Conservation (phyloP, 371 early-diverging fungal genomes). For the Thermomucor indicae-seudaticae region DNA sequence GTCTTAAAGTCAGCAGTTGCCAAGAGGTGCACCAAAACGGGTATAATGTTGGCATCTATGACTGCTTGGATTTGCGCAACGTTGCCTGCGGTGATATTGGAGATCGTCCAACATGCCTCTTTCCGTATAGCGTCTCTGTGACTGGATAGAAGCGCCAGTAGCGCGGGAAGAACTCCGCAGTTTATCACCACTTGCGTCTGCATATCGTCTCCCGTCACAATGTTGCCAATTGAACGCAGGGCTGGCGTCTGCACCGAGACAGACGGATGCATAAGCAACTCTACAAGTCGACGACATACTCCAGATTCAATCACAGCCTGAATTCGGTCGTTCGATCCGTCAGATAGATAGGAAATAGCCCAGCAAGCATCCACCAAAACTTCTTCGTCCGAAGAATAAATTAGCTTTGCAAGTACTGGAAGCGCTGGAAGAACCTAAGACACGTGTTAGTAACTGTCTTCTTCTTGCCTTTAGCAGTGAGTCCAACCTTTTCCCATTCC, state of each 20-base stretch:
- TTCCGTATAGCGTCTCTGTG: slow-evolving; percentile 95
- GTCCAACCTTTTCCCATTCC: slow-evolving; percentile 74
- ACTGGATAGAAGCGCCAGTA: slow-evolving; percentile 75
- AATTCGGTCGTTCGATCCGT: slow-evolving; percentile 92
- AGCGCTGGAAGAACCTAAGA: slow-evolving; percentile 79
- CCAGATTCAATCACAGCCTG: slow-evolving; percentile 95
- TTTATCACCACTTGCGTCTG: slow-evolving; percentile 97
- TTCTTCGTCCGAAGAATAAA: slow-evolving; percentile 91
- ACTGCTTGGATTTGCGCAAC: slow-evolving; percentile 93
- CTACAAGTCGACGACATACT: slow-evolving; percentile 90
- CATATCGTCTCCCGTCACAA: slow-evolving; percentile 97
- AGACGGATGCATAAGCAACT: slow-evolving; percentile 85
- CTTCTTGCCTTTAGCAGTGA: not conserved
- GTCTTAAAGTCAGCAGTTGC: slow-evolving; percentile 93
- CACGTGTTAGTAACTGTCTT: not conserved
- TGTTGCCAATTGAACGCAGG: slow-evolving; percentile 98
- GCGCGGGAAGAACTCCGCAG: slow-evolving; percentile 82
- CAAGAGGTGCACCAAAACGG: slow-evolving; percentile 89
- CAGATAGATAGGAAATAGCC: slow-evolving; percentile 99
- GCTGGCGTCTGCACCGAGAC: slow-evolving; percentile 96
- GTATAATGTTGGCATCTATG: slow-evolving; percentile 93
- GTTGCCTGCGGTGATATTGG: slow-evolving; percentile 99
- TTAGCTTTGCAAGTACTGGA: slow-evolving; percentile 86
- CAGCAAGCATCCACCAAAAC: slow-evolving; percentile 98
- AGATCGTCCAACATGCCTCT: slow-evolving; percentile 99